phyloP scores from a whole-genome alignment of 495 filamentous ascomycete genomes.

The Daldinia childiae region DNA sequence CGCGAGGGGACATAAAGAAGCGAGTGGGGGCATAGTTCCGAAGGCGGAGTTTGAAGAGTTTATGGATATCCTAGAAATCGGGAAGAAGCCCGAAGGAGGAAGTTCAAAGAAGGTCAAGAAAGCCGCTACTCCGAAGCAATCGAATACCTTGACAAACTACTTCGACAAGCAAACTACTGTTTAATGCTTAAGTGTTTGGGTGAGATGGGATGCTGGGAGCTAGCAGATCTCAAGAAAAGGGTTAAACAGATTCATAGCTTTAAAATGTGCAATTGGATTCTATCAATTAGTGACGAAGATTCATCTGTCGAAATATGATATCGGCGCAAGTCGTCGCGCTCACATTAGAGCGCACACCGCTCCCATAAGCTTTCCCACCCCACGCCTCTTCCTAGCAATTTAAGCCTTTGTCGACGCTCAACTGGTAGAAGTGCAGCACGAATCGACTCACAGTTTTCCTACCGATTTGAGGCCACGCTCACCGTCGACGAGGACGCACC shows the following conservation, averaged over 20 bases:
- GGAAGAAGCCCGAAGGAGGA: conserved; percentile 55
- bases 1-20: conserved; percentile 67
- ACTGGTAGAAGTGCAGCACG: not conserved
- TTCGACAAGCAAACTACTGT: conserved; percentile 47
- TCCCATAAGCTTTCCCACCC: conserved; percentile 35
- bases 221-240: not conserved
- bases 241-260: not conserved
- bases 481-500: conserved; percentile 93
- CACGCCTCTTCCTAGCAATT: conserved; percentile 30
- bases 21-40: conserved; percentile 64
- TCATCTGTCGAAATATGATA: not conserved
- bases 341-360: conserved; percentile 26
- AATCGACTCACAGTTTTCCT: conserved; percentile 53
- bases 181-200: conserved; percentile 3
- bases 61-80: conserved; percentile 61
- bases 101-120: conserved; percentile 47
- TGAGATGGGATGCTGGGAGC: not conserved
- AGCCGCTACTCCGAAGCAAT: conserved; percentile 45
- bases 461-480: conserved; percentile 73
- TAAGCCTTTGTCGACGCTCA: conserved; percentile 28
- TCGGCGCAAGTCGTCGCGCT: not conserved
- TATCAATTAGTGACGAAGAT: conserved; percentile 9
- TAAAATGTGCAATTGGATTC: conserved; percentile 13
- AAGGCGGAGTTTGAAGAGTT: conserved; percentile 66
- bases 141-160: conserved; percentile 61